Percentiles rank a stretch among this genome's conserved stretches.
Evolutionary conservation across 2,329 filamentous ascomycete species (phyloP).

Genomic region (Penicillium griseofulvum): DNA sequence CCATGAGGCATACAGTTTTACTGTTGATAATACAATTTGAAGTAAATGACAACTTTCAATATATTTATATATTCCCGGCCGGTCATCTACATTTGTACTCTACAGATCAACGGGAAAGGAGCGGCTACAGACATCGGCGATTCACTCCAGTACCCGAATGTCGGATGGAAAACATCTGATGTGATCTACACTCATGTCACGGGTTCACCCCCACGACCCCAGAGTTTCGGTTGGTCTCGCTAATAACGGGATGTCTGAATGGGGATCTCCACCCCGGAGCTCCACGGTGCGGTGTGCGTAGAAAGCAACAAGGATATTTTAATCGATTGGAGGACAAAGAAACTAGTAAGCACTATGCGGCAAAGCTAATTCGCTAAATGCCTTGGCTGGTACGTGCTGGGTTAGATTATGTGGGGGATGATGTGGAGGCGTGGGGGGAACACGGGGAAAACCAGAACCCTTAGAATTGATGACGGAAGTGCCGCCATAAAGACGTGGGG

Average conservation of each 20-base stretch:
- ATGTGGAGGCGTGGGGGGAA: constrained; percentile 8
- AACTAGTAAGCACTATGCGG: not conserved
- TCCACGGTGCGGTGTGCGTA: not conserved
- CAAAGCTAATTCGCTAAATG: not conserved
- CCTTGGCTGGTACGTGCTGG: not conserved
- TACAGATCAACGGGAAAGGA: not conserved
- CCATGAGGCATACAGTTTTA: no score
- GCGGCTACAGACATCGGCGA: not conserved
- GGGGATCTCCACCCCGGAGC: not conserved
- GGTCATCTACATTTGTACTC: not conserved
- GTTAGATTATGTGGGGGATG: not conserved
- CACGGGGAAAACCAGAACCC: not conserved
- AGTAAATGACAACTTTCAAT: no score
- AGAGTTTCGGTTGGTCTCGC: constrained; percentile 5
- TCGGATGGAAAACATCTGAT: not conserved
- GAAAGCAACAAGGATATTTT: not conserved
- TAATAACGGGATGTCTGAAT: not conserved
- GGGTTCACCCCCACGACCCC: constrained; percentile 4
- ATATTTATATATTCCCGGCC: not conserved
- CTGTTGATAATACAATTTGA: no score
- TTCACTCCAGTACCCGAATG: not conserved
- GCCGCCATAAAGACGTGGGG: not conserved
- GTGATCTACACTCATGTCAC: not conserved
- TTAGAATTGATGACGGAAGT: not conserved
- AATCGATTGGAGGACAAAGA: not conserved